phyloP scores from a whole-genome alignment of 1,284 basidiomycete species.

The Moniliella sp. region DNA sequence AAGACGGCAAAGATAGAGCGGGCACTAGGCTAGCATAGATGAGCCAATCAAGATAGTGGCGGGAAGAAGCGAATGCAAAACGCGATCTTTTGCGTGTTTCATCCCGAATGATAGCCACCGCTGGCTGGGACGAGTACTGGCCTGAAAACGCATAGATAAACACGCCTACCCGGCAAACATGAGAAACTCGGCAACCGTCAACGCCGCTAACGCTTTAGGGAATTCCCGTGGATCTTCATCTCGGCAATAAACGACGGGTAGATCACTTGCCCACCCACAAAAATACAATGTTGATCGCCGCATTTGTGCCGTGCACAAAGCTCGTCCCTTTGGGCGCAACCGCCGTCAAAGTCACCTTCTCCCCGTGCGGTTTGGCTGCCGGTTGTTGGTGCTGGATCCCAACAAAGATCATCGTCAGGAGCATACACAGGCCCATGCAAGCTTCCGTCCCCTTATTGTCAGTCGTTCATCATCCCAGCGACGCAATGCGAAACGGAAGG shows the following conservation, averaged over 20 bases:
- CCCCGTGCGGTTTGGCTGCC: neutral
- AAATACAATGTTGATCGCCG: slow-evolving; percentile 33
- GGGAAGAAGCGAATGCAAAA: slow-evolving; percentile 25
- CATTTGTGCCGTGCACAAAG: slow-evolving; percentile 26
- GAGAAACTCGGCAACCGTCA: slow-evolving; percentile 4
- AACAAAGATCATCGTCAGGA: slow-evolving; percentile 2
- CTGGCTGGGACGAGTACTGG: slow-evolving; percentile 41
- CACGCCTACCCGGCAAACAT: slow-evolving; percentile 4
- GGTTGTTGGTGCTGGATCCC: slow-evolving; percentile 1
- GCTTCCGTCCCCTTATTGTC: too few species aligned
- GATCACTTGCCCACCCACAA: slow-evolving; percentile 3
- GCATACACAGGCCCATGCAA: slow-evolving; percentile 6
- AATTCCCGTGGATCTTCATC: slow-evolving; percentile 4
- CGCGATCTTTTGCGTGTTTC: slow-evolving; percentile 38
- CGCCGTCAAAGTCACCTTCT: slow-evolving; percentile 2
- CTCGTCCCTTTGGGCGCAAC: slow-evolving; percentile 4
- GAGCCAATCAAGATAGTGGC: slow-evolving; percentile 17
- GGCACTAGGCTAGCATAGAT: slow-evolving; percentile 19
- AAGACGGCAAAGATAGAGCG: slow-evolving; percentile 27
- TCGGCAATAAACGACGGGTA: slow-evolving; percentile 5
- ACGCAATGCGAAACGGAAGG: too few species aligned
- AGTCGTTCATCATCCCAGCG: too few species aligned
- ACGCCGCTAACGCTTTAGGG: slow-evolving; percentile 4
- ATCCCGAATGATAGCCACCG: slow-evolving; percentile 38
- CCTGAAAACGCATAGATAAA: slow-evolving; percentile 4